phyloP scores from a whole-genome alignment of 2,329 filamentous ascomycete species.

The Arthrobotrys pseudoclavata region DNA sequence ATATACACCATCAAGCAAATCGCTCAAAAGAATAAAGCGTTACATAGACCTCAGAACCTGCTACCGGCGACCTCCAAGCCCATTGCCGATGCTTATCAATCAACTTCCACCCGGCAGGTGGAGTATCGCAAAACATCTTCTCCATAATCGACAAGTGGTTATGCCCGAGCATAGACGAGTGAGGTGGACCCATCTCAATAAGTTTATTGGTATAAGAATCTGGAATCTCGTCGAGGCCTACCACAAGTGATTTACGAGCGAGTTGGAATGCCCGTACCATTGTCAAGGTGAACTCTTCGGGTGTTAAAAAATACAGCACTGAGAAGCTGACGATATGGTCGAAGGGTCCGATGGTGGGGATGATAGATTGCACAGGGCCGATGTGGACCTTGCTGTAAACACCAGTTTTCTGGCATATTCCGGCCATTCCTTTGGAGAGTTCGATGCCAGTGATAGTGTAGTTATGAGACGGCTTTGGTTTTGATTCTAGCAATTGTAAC shows the following conservation, averaged over 20 bases:
- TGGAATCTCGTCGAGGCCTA: slow-evolving; percentile 60
- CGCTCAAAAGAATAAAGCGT: slow-evolving; percentile 6
- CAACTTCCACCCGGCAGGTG: slow-evolving; percentile 6
- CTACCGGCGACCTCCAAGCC: neutral
- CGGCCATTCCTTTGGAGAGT: slow-evolving; percentile 47
- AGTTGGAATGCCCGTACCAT: slow-evolving; percentile 61
- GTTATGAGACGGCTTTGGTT: neutral
- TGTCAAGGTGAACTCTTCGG: slow-evolving; percentile 61
- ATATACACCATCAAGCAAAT: neutral
- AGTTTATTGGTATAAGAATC: slow-evolving; percentile 41
- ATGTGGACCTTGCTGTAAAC: slow-evolving; percentile 55
- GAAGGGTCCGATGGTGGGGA: neutral
- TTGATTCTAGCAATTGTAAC: neutral
- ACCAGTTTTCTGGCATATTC: slow-evolving; percentile 39
- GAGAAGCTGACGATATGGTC: slow-evolving; percentile 10
- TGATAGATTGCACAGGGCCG: slow-evolving; percentile 54
- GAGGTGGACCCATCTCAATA: neutral
- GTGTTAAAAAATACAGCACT: slow-evolving; percentile 2
- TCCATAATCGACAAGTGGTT: slow-evolving; percentile 28
- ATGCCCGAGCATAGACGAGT: slow-evolving; percentile 1
- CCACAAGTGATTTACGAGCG: slow-evolving; percentile 60
- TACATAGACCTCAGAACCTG: slow-evolving; percentile 6
- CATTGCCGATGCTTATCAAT: neutral
- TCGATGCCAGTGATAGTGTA: slow-evolving; percentile 40
- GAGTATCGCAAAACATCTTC: slow-evolving; percentile 5